Percentiles rank a stretch among this genome's conserved stretches.
Evolutionary conservation across 768 basidiomycete species (phyloP).

Genomic region (Cyclocybe aegerita): DNA sequence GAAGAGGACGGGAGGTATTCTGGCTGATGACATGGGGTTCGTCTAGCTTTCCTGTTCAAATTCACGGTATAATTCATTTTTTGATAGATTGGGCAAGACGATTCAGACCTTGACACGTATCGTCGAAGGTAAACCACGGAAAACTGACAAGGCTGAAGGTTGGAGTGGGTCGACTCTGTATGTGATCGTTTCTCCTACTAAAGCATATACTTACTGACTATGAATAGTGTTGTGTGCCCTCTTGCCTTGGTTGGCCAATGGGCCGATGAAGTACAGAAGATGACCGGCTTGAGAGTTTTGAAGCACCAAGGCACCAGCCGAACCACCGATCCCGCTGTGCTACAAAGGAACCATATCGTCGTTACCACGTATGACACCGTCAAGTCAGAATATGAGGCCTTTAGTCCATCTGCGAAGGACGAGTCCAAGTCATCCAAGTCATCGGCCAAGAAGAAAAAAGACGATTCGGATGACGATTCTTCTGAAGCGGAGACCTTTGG

Average conservation of each 20-base stretch:
- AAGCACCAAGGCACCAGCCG: slow-evolving; percentile 83
- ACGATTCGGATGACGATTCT: slow-evolving; percentile 36
- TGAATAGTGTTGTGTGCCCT: slow-evolving; percentile 78
- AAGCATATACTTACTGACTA: slow-evolving; percentile 2
- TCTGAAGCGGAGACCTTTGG: slow-evolving; percentile 43
- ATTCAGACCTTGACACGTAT: slow-evolving; percentile 90
- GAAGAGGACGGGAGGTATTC: slow-evolving; percentile 81
- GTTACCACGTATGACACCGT: slow-evolving; percentile 88
- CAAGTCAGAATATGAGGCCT: slow-evolving; percentile 71
- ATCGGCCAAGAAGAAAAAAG: slow-evolving; percentile 28
- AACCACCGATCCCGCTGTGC: slow-evolving; percentile 57
- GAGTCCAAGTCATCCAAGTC: slow-evolving; percentile 49
- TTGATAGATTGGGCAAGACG: slow-evolving; percentile 78
- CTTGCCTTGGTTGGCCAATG: slow-evolving; percentile 89
- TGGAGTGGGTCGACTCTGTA: slow-evolving; percentile 75
- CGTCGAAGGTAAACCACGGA: slow-evolving; percentile 73
- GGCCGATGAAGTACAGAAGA: slow-evolving; percentile 80
- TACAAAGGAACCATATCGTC: slow-evolving; percentile 65
- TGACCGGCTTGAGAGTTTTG: slow-evolving; percentile 66
- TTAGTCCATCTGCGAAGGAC: slow-evolving; percentile 49
- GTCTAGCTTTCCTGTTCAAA: slow-evolving; percentile 9
- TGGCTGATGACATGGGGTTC: slow-evolving; percentile 91
- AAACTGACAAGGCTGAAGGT: slow-evolving; percentile 68
- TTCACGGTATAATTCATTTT: slow-evolving; percentile 2
- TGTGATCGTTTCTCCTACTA: slow-evolving; percentile 18